Base-by-base conservation (phyloP, 352 stramenopile species). In the Globisporangium paroecandrum region DNA sequence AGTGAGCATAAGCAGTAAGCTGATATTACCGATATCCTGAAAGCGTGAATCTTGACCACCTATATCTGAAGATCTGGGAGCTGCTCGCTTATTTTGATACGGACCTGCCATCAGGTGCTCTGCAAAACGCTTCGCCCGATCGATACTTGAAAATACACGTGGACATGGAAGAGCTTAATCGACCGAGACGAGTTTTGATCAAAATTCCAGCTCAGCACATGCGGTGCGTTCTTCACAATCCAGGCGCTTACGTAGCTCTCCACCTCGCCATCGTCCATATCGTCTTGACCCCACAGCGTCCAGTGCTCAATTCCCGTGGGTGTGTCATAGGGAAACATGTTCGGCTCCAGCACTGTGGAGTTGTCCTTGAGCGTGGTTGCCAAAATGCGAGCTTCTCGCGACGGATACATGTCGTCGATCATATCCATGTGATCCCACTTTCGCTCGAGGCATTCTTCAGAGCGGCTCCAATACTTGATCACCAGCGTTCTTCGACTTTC, bases 151-250 rank as follows among this genome's bases (percentile, higher is more conserved):
- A 77, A 66, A 56, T 75, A 73, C 51, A 77, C 72, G 47, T 77
- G 72, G 13, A 77, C 72, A 68, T 77, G 72, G 61, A 77, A 77
- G 8, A 77, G 60, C 41, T 75, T 58, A 65, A 77, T 77, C n/a
- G 72, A 77, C 20, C 65, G 69, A 53, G 71, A 64, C 12, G 69
- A 58, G 65, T 77, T 77, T 24, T 75, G 69, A 53, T 77, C 72
- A 69, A 76, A 77, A 62, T 77, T 77, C 72, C 72, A 75, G 18
- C 61, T 60, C 18, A n/a, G 36, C 15, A 77, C 59, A 53, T 75
- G 72, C 0, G 69, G 58, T 2, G 72, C 72, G 20, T 73, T 70
- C 18, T n/a, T 47, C 15, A 61, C 27, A 43, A 77, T 75, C 71
- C 71, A 77, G 5, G 49, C 22, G 38, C 59, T 62, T 24, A 77